These are phyloP conservation scores for Globisporangium uncinulatum DNA, from an alignment of 352 stramenopile genomes.

Conservation along the genomic window DNA sequence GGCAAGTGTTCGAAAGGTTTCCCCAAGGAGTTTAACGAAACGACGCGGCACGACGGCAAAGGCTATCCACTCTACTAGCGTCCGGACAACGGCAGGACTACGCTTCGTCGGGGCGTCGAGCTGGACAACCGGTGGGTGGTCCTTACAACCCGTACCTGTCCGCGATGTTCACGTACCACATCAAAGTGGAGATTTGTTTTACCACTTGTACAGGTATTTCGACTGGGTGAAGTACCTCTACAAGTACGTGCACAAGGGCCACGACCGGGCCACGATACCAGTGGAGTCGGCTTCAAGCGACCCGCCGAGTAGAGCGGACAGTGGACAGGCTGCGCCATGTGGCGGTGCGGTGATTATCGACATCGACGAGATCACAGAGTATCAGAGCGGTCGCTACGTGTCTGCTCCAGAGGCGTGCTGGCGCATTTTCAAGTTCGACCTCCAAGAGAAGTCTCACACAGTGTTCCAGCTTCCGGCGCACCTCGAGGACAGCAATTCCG, in stretches of 20 bases:
- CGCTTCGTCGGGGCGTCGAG: too few species aligned
- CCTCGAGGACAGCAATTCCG: background rate
- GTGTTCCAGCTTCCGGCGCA: background rate
- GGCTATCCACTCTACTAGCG: too few species aligned
- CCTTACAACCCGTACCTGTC: conserved; percentile 52
- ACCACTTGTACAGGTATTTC: too few species aligned
- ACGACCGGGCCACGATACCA: conserved; percentile 22
- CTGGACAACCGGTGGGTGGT: conserved; percentile 12
- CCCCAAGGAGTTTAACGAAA: conserved; percentile 9
- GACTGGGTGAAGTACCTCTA: background rate
- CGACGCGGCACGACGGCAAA: conserved; percentile 1
- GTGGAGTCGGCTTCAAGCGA: background rate
- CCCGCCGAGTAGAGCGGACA: too few species aligned
- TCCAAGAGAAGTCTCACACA: background rate
- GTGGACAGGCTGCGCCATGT: too few species aligned
- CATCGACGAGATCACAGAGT: conserved; percentile 1
- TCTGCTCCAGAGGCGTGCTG: background rate
- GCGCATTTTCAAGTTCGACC: conserved; percentile 7
- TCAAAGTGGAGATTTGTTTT: conserved; percentile 47
- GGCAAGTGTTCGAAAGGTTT: conserved; percentile 24
- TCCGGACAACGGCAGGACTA: too few species aligned
- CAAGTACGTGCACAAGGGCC: conserved; percentile 47
- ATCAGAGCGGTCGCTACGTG: background rate
- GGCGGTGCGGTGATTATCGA: background rate
- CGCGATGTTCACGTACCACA: conserved; percentile 46